phyloP scores from a whole-genome alignment of 495 filamentous ascomycete genomes.

The Annulohypoxylon moriforme region DNA sequence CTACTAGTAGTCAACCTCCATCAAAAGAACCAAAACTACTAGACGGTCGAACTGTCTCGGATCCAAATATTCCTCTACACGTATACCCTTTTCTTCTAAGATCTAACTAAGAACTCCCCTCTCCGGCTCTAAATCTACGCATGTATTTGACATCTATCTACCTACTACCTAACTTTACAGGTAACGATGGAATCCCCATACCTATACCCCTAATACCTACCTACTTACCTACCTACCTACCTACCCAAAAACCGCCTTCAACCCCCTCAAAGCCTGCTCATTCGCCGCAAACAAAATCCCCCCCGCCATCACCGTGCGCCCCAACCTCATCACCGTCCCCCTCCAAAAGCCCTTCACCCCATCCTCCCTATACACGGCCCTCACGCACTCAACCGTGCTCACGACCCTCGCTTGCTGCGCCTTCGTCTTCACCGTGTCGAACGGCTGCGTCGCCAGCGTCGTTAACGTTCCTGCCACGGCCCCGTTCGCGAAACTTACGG shows the following conservation, averaged over 20 bases:
- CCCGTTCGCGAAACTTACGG: slow-evolving; percentile 68
- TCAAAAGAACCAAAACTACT: neutral
- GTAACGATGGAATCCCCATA: too few species aligned
- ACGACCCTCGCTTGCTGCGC: slow-evolving; percentile 67
- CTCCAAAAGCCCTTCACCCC: slow-evolving; percentile 72
- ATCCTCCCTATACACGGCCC: slow-evolving; percentile 63
- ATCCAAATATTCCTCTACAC: neutral
- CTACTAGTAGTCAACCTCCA: neutral
- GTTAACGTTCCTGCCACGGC: slow-evolving; percentile 70
- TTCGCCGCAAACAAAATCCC: slow-evolving; percentile 75
- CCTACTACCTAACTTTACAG: too few species aligned
- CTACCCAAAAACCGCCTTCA: slow-evolving; percentile 29
- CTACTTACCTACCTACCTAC: slow-evolving; percentile 1
- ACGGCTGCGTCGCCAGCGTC: slow-evolving; percentile 71
- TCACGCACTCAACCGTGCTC: slow-evolving; percentile 63
- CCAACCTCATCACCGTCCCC: slow-evolving; percentile 74
- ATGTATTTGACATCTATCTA: neutral
- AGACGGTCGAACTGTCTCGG: neutral
- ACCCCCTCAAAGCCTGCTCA: slow-evolving; percentile 58
- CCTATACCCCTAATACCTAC: neutral
- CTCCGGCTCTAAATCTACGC: neutral
- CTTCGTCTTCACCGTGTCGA: slow-evolving; percentile 75
- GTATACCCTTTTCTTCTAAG: neutral
- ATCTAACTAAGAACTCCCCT: neutral
- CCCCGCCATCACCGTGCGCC: slow-evolving; percentile 70